These are phyloP conservation scores for Chrysanthemum seticuspe DNA, from an alignment of 129 eudicot genomes.

Conservation along the genomic window DNA sequence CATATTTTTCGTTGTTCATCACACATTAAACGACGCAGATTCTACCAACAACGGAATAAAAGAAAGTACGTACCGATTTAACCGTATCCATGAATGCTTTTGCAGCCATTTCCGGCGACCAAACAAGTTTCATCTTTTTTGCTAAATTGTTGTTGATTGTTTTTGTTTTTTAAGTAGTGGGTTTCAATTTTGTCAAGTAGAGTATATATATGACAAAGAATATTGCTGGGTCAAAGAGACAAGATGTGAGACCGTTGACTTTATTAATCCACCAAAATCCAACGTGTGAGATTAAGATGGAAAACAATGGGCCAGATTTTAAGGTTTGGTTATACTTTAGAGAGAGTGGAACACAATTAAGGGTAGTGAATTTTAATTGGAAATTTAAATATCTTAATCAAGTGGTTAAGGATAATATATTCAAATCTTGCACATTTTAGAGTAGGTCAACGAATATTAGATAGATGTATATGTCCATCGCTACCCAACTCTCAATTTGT, in stretches of 20 bases:
- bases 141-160: not conserved
- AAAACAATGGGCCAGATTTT: slow-evolving; percentile 12
- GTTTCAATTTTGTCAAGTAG: not conserved
- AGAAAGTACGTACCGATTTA: slow-evolving; percentile 49
- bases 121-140: slow-evolving; percentile 66
- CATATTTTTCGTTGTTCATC: no score
- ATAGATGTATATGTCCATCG: not conserved
- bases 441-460: not conserved
- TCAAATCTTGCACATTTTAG: not conserved
- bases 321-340: not conserved
- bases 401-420: not conserved
- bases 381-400: not conserved
- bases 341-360: not conserved
- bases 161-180: not conserved
- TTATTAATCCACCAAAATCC: slow-evolving; percentile 25
- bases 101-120: slow-evolving; percentile 85
- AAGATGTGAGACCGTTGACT: slow-evolving; percentile 29
- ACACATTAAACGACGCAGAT: no score
- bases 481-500: not conserved
- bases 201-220: not conserved
- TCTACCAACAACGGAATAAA: no score
- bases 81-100: slow-evolving; percentile 82
- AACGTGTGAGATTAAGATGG: slow-evolving; percentile 28
- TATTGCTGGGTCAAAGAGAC: not conserved
- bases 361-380: not conserved